Evolutionary conservation across 225 moss, liverwort and hornwort species (phyloP).

Genomic region (Ulota crispa): DNA sequence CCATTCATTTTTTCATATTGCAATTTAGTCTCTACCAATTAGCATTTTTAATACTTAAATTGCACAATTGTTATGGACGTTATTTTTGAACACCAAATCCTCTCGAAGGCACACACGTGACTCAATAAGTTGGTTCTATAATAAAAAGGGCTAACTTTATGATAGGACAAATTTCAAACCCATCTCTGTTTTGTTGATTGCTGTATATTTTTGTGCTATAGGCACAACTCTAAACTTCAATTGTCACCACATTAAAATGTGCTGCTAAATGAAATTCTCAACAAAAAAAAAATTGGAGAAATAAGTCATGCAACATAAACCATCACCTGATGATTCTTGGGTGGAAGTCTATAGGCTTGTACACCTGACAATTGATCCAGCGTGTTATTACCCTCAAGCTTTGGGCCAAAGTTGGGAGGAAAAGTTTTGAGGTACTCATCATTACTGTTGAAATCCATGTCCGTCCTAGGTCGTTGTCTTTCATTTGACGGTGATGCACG

Average conservation of each 20-base stretch:
- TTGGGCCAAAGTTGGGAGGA: slow-evolving; percentile 33
- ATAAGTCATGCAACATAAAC: not conserved
- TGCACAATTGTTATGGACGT: not conserved
- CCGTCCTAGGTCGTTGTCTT: not conserved
- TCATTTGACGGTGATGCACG: not conserved
- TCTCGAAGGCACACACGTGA: not conserved
- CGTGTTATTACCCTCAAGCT: not conserved
- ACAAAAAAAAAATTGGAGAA: not conserved
- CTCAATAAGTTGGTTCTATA: too few relatives aligned
- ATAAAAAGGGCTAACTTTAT: not conserved
- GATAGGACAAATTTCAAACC: not conserved
- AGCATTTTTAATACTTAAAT: not conserved
- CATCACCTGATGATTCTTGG: not conserved
- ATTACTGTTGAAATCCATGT: slow-evolving; percentile 59
- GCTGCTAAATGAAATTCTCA: not conserved
- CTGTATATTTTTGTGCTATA: not conserved
- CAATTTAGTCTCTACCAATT: not conserved
- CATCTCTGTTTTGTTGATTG: not conserved
- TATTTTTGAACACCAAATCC: not conserved
- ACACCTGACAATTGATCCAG: not conserved
- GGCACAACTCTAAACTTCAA: not conserved
- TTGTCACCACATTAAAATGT: not conserved
- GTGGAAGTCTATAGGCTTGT: not conserved
- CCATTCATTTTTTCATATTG: not conserved
- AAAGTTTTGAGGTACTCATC: slow-evolving; percentile 52